Evolutionary conservation across 192 early-diverging fungal genomes (phyloP), one percentile per base, ranked within the genome.

Genomic region (Umbelopsis vinacea): DNA sequence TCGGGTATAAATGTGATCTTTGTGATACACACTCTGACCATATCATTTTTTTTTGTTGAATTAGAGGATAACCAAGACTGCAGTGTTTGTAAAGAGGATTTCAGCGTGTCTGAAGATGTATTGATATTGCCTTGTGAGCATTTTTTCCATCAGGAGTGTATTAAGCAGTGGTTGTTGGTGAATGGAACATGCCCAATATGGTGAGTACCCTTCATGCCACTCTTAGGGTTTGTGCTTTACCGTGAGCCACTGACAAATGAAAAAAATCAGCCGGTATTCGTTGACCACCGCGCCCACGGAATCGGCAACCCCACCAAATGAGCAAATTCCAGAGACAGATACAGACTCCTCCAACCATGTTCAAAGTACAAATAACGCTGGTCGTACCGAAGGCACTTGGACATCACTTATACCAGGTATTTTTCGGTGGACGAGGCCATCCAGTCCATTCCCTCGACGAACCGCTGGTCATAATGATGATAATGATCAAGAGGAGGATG

Each of bases 171-270:
- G 93, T 76, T 94, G 23, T 84, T 84, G 60, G 82, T 92, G 57
- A 93, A 94, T 69, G 92, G 88, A n/a, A 89, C 91, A 2, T 92
- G 91, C 77, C 91, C 91, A 14, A 89, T 92, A 57, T 92, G 91
- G 68, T 69, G 45, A 48, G 48, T 48, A 33, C 3, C 9, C 6
- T 50, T 46, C 19, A 43, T 43, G 40, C 8, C 40, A 12, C 14
- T 3, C 29, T 29, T 29, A 19, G 48, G 48, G 9, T 50, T 21
- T 50, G n/a, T 50, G 48, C 15, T 0, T 6, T 17, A 50, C 10
- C 10, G 17, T 46, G 46, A 46, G 46, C 46, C 17, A 50, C 48
- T 50, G 15, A 50, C 15, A 50, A 50, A n/a, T 50, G 14, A n/a
- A 50, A 19, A 10, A 15, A 21, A 50, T 29, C 45, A 69, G 68